Evolutionary conservation across 768 basidiomycete species (phyloP).

Genomic region (Sporobolomyces phaffii): DNA sequence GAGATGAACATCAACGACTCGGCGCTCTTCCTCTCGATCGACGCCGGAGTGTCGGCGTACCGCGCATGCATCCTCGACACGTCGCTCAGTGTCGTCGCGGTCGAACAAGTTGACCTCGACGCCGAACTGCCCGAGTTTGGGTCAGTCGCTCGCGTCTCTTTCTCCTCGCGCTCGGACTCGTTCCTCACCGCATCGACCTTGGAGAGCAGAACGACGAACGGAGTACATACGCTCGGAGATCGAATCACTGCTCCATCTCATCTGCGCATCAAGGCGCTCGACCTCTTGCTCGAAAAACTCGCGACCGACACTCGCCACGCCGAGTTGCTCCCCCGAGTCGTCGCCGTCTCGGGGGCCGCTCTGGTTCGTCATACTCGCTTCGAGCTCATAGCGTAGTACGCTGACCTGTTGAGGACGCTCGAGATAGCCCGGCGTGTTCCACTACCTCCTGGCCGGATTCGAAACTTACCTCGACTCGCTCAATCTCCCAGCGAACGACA

Average conservation of each 20-base stretch:
- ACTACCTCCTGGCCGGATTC: conserved; percentile 16
- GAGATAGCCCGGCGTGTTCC: conserved; percentile 2
- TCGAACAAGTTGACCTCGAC: conserved; percentile 15
- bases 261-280: conserved; percentile 16
- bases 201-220: conserved; percentile 8
- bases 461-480: not conserved
- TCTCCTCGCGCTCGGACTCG: not conserved
- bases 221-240: conserved; percentile 20
- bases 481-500: not conserved
- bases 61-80: conserved; percentile 11
- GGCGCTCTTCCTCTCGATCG: conserved; percentile 29
- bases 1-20: too few relatives aligned
- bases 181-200: not conserved
- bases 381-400: too few relatives aligned
- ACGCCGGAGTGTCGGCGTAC: not conserved
- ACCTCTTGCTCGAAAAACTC: conserved; percentile 29
- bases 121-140: conserved; percentile 17
- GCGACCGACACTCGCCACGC: conserved; percentile 6
- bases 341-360: not conserved
- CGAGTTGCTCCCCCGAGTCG: not conserved
- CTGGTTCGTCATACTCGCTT: conserved; percentile 5
- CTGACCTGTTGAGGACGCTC: not conserved
- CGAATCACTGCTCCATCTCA: conserved; percentile 14
- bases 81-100: conserved; percentile 10
- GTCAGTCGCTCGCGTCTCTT: conserved; percentile 5